These are phyloP conservation scores for Bruguiera hainesii DNA, from an alignment of 441 rosid genomes.

Conservation along the genomic window DNA sequence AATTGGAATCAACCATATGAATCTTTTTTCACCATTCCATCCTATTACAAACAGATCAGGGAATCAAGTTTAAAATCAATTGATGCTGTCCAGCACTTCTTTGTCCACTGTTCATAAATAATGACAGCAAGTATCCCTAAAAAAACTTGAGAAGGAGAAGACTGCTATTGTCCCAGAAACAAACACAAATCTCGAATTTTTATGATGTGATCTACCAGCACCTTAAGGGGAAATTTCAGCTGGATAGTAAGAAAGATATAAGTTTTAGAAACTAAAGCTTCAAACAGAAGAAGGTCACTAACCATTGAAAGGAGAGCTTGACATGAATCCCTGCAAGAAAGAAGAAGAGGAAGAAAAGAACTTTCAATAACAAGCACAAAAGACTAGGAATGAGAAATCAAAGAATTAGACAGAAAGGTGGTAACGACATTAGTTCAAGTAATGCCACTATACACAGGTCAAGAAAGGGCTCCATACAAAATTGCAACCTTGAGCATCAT, in stretches of 20 bases:
- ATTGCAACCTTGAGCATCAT: not conserved
- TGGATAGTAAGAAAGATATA: not conserved
- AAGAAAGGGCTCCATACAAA: not conserved
- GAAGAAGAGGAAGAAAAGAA: not conserved
- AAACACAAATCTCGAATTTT: not conserved
- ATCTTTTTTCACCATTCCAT: no score
- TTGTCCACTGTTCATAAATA: no score
- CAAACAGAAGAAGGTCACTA: constrained; percentile 3
- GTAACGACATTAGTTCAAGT: not conserved
- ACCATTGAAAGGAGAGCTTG: constrained; percentile 14
- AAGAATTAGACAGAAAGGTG: not conserved
- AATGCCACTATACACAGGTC: not conserved
- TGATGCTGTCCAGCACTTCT: no score
- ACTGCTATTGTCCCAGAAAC: not conserved
- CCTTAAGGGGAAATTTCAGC: not conserved
- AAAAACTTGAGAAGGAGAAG: no score
- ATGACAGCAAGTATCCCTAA: no score
- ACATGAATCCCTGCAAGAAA: constrained; percentile 5
- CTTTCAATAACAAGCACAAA: no score
- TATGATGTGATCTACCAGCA: not conserved
- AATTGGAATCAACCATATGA: no score
- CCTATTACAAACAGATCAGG: no score
- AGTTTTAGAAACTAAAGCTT: not conserved
- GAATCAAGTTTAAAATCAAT: no score
- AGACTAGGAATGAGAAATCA: not conserved